These are phyloP conservation scores for Citrus trifoliata DNA, from an alignment of 345 rosid species.

Conservation along the genomic window DNA sequence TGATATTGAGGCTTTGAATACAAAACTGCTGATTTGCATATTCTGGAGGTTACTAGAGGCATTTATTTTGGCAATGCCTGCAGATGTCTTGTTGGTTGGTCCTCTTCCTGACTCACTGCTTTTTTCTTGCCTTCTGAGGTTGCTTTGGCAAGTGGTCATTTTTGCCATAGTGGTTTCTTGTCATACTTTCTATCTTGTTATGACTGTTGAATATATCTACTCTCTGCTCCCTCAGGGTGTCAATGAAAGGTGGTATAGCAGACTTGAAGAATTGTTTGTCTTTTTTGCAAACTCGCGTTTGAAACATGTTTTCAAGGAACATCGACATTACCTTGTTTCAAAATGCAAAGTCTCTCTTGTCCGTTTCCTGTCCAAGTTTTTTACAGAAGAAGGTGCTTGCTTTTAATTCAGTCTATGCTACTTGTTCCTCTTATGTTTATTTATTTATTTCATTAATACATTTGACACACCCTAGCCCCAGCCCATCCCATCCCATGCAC, in stretches of 20 bases:
- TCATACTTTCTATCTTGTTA: background rate
- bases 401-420: background rate
- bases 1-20: conserved; percentile 47
- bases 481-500: background rate
- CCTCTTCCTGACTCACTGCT: conserved; percentile 10
- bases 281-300: conserved; percentile 57
- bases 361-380: conserved; percentile 53
- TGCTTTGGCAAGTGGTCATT: background rate
- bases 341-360: conserved; percentile 68
- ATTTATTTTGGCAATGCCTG: conserved; percentile 31
- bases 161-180: background rate
- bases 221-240: conserved; percentile 42
- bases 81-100: conserved; percentile 49
- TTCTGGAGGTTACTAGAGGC: conserved; percentile 72
- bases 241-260: conserved; percentile 34
- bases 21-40: conserved; percentile 47
- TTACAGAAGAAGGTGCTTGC: conserved; percentile 63
- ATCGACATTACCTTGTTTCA: conserved; percentile 48
- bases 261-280: conserved; percentile 51
- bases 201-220: background rate
- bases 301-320: conserved; percentile 61
- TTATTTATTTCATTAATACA: too few relatives aligned
- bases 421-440: background rate
- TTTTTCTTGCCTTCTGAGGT: conserved; percentile 16
- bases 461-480: background rate